Evolutionary conservation across 148 eudicot genomes (phyloP), one percentile per base, ranked within the genome.

Genomic region (Nepenthes gracilis): DNA sequence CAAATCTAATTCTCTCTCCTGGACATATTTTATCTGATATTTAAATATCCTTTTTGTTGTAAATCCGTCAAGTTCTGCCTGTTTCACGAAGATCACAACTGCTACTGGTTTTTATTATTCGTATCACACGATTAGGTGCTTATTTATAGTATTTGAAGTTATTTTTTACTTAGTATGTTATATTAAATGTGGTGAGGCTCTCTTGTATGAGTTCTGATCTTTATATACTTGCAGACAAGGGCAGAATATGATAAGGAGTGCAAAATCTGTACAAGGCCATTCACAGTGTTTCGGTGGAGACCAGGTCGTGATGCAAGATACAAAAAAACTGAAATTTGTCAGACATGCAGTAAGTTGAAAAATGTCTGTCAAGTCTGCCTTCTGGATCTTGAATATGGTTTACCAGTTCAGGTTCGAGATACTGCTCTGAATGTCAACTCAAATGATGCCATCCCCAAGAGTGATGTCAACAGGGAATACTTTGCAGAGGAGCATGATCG

Each of bases 301-400:
- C 96, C 96, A 47, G 98, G 98, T 55, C 85, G 96, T 54, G 98
- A 92, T 76, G 91, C 96, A 43, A 93, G 95, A 65, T 86, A 93
- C 57, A 93, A 88, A 70, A 93, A 88, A 69, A 72, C 82, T 10
- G 95, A 88, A 75, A 86, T 89, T 59, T 93, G 96, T 75, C 95
- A 88, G 70, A 93, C 99, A 33, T 89, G 99, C 78, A 74, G 99
- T 67, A 88, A 86, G 69, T 69, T 89, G 77, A 93, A 93, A 74
- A 93, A 86, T 79, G 96, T 93, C 10, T 92, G 94, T 67, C 98
- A 92, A 71, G 98, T 88, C 68, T 92, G 98, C 74, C 95, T 93
- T 58, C 61, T 88, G 79, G 99, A 93, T 86, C 99, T 93, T 35
- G 95, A 88, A 56, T 88, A 93, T 69, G 99, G 99, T 64, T 71